Conservation (phyloP, 306 rosid genomes). For the Gleditsia sinensis region DNA sequence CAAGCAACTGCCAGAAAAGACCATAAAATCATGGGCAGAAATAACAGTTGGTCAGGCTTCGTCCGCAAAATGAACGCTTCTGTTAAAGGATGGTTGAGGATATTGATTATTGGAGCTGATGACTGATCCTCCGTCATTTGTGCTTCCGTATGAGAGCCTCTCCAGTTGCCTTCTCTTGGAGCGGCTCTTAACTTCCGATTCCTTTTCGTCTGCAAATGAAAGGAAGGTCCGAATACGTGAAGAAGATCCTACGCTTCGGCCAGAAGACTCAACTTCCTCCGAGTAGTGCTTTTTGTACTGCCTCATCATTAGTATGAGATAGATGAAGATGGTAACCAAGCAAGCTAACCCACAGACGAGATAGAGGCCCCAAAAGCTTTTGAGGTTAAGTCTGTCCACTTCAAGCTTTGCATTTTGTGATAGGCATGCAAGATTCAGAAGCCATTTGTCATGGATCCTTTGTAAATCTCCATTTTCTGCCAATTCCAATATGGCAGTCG, state of each 20-base stretch:
- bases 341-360: conserved; percentile 69
- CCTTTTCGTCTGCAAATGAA: conserved; percentile 73
- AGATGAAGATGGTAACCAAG: conserved; percentile 61
- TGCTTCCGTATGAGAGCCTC: conserved; percentile 48
- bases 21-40: not conserved
- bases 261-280: conserved; percentile 32
- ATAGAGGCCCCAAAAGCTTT: conserved; percentile 91
- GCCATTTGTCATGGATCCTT: conserved; percentile 98
- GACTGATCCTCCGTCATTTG: conserved; percentile 37
- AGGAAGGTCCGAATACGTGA: conserved; percentile 60
- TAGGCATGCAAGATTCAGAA: conserved; percentile 67
- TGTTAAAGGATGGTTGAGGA: conserved; percentile 28
- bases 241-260: conserved; percentile 43
- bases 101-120: conserved; percentile 36
- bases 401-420: conserved; percentile 64
- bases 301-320: conserved; percentile 47
- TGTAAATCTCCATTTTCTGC: conserved; percentile 85
- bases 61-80: not conserved
- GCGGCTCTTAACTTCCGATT: conserved; percentile 50
- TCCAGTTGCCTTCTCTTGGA: conserved; percentile 68
- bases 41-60: conserved; percentile 18
- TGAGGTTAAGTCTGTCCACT: conserved; percentile 73
- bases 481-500: conserved; percentile 78
- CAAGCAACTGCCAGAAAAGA: too few relatives aligned
- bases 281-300: conserved; percentile 59